These are phyloP conservation scores for Corniculantispora saksenae DNA, from an alignment of 2,329 filamentous ascomycete genomes.

Conservation along the genomic window DNA sequence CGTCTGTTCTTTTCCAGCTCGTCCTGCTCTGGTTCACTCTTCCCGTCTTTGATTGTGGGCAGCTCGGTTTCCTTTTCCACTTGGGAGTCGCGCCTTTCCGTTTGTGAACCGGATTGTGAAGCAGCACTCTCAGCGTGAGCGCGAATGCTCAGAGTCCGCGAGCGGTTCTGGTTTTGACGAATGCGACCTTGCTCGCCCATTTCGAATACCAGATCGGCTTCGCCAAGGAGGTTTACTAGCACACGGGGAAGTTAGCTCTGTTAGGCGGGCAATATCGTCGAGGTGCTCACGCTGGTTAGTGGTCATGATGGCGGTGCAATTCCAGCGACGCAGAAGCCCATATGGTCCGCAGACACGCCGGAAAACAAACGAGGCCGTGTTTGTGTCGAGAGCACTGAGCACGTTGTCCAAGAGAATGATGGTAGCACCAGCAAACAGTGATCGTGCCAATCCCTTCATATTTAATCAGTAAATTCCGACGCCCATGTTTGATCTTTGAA, in stretches of 20 bases:
- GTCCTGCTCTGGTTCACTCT: neutral
- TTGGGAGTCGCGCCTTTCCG: neutral
- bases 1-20: neutral
- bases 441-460: slow-evolving; percentile 19
- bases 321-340: neutral
- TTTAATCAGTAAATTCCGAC: neutral
- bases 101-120: neutral
- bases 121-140: neutral
- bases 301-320: neutral
- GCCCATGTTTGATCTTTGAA: no score
- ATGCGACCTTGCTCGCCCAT: neutral
- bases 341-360: neutral
- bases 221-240: neutral
- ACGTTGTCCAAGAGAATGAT: slow-evolving; percentile 24
- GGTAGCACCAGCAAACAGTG: slow-evolving; percentile 14
- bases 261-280: neutral
- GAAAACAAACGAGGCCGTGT: neutral
- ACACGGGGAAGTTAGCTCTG: neutral
- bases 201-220: neutral
- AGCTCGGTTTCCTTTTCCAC: neutral
- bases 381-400: slow-evolving; percentile 21
- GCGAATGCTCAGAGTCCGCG: no score
- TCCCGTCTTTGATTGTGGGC: neutral
- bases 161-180: neutral
- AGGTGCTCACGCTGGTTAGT: neutral